Evolutionary conservation across 306 rosid species (phyloP), one percentile per base, ranked within the genome.

Genomic region (Rosa persica): DNA sequence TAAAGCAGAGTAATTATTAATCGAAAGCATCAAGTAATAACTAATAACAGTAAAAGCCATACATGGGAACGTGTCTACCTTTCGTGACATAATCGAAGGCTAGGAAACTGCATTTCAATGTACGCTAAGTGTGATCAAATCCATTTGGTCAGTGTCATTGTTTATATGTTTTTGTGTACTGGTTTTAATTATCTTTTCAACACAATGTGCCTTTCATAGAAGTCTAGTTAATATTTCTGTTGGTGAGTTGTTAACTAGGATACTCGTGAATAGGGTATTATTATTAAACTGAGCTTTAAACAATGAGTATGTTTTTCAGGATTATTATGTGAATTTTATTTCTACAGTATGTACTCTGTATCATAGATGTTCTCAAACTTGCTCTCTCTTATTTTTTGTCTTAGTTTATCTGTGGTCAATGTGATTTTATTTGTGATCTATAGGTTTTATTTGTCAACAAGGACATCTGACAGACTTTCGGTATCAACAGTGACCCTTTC

Each of bases 391-490:
- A 30, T 62, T 1, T 30, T 0, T 13, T 62, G 68, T 30, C 39
- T 6, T 30, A 12, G 22, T 6, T 30, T 30, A 5, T 13, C 42
- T 27, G 42, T 15, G 23, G 80, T 80, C 46, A 30, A 22, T 76
- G 51, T 76, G 20, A 19, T 78, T 76, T 81, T 57, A 74, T 78
- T 67, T 52, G 38, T 82, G 39, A 54, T 78, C 30, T 81, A 12
- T 80, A 94, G 98, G 83, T 87, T 90, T 87, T 77, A 86, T 81
- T 82, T 94, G 87, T 92, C 98, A 80, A 90, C 97, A 77, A 89
- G 98, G 81, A 89, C 93, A 66, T 86, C 97, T 4, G 88, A 94
- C 76, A 90, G 86, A 67, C 88, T 86, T 76, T 90, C 89, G 88
- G 80, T 81, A 54, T 92, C 97, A 39, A 72, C 77, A 55, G 93